Evolutionary conservation across 768 basidiomycete genomes (phyloP), one percentile per base, ranked within the genome.

Genomic region (Leccinellum luteum): DNA sequence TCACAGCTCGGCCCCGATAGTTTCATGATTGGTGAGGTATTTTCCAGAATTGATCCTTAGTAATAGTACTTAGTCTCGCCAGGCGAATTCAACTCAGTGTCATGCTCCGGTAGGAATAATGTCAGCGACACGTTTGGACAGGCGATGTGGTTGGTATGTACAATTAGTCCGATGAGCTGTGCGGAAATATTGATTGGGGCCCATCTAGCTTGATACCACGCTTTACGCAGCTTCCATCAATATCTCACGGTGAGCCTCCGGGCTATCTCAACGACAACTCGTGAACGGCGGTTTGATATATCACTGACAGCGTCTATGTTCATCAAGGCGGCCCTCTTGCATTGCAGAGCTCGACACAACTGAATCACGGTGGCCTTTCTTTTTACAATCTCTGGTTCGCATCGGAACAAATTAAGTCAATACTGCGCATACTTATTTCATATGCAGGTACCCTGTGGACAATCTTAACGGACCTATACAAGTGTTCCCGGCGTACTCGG

Each of bases 51-150:
- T 34, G 25, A 17, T 15, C 45, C 13, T 34, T 23, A n/a, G n/a
- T n/a, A 5, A 31, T 35, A 9, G 28, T 6, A 28, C 21, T 66
- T 21, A 60, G 41, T 14, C 14, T 28, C 5, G 10, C 6, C 21
- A 81, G 81, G 82, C 7, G 80, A 83, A 66, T 82, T 80, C 60
- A 83, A 81, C 57, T 82, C 81, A 0, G 79, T 82, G 12, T 81
- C 80, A 5, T 83, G 81, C 55, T 78, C 79, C 8, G 82, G 82
- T 5, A 76, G 72, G 51, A 73, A 77, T 56, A 76, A 75, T 47
- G 80, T 82, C 41, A 80, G 77, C 64, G 79, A 82, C 58, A 82
- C 82, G 2, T 81, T 83, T 54, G 81, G 82, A 27, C 82, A 83
- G 59, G 78, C 81, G 12, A 71, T 83, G 30, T 82, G 81, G 81